Evolutionary conservation across 2,329 filamentous ascomycete species (phyloP).

Genomic region (Aspergillus glaucus): DNA sequence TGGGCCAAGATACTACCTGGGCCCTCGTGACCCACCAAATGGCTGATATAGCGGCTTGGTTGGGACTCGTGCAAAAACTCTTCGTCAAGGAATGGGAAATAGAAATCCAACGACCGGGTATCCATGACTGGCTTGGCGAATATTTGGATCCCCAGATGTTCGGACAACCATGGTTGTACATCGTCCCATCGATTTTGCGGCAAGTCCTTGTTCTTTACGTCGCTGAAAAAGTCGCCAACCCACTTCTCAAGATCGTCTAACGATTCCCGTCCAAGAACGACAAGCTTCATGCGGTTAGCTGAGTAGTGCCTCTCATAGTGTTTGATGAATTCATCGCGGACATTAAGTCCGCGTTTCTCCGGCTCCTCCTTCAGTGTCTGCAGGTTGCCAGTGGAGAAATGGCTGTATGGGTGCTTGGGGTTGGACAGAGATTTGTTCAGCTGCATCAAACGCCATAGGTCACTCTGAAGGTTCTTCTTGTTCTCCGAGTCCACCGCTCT

Average conservation of each 20-base stretch:
- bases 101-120: constrained; percentile 68
- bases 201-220: constrained; percentile 74
- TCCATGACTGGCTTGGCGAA: constrained; percentile 94
- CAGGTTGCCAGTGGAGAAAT: constrained; percentile 86
- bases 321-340: constrained; percentile 84
- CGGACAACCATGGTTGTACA: constrained; percentile 52
- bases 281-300: constrained; percentile 88
- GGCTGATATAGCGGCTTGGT: constrained; percentile 78
- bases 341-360: constrained; percentile 70
- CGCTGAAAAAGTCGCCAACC: constrained; percentile 77
- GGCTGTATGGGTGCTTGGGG: constrained; percentile 77
- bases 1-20: constrained; percentile 88
- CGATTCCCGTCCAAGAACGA: constrained; percentile 73
- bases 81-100: constrained; percentile 81
- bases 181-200: constrained; percentile 61
- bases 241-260: constrained; percentile 77
- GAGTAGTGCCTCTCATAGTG: constrained; percentile 89
- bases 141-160: constrained; percentile 62
- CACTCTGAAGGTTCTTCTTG: constrained; percentile 93
- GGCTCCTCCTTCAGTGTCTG: constrained; percentile 79
- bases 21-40: constrained; percentile 86
- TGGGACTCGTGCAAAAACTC: constrained; percentile 72
- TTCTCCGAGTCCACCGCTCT: constrained; percentile 91
- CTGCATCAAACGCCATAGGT: constrained; percentile 81
- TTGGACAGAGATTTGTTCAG: constrained; percentile 85